Conservation (phyloP, 441 rosid species). For the Pelargonium fulgidum region DNA sequence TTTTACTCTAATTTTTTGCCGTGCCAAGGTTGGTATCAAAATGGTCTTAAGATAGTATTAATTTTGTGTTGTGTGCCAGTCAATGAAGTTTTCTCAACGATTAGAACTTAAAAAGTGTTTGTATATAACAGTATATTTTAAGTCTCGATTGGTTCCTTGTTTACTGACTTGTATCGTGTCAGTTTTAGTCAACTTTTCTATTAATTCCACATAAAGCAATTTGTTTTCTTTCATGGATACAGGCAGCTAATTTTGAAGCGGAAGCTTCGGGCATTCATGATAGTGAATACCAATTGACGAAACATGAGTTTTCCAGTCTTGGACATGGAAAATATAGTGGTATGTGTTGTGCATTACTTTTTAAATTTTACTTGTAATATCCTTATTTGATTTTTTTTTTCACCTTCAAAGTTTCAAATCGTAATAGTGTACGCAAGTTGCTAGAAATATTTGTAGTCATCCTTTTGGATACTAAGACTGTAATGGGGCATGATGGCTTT, state of each 20-base stretch:
- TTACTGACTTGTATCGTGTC: background rate
- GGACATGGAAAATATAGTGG: constrained; percentile 33
- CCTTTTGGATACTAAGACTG: background rate
- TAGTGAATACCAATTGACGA: background rate
- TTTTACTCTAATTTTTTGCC: background rate
- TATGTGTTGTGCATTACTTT: constrained; percentile 22
- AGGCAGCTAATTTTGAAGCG: background rate
- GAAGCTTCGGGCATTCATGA: background rate
- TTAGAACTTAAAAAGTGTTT: background rate
- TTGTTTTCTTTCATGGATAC: background rate
- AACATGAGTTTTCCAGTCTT: background rate
- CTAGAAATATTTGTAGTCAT: background rate
- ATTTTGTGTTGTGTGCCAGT: background rate
- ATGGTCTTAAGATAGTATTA: background rate
- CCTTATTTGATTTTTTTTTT: background rate
- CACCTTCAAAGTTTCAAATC: background rate
- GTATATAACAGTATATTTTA: background rate
- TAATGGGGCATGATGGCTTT: background rate
- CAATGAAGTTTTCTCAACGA: background rate
- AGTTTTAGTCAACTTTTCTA: background rate
- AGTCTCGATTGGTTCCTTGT: background rate
- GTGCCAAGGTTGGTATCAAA: background rate
- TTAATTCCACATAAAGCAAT: background rate
- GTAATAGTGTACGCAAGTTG: background rate
- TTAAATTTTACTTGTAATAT: background rate